These are phyloP conservation scores for Phytophthora pluvialis DNA, from an alignment of 352 stramenopile genomes.

Conservation along the genomic window DNA sequence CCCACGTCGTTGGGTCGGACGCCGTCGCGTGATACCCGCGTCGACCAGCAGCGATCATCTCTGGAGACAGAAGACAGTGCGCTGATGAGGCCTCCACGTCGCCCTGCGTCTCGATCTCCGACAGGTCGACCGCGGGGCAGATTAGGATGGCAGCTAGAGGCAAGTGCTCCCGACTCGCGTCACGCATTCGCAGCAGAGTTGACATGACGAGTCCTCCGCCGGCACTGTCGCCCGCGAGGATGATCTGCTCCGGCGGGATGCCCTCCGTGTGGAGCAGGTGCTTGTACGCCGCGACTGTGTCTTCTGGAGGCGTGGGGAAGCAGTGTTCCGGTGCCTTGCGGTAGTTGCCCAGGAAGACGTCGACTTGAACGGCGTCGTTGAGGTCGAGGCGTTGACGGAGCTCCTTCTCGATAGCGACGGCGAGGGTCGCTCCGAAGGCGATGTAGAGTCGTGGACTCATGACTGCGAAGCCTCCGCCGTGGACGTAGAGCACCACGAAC, in stretches of 20 bases:
- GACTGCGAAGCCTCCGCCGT: conserved; percentile 59
- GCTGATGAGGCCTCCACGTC: conserved; percentile 14
- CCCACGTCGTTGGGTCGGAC: conserved; percentile 34
- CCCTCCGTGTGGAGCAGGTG: conserved; percentile 42
- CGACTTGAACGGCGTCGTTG: conserved; percentile 24
- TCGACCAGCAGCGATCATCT: conserved; percentile 32
- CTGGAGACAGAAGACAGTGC: conserved; percentile 40
- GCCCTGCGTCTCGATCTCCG: conserved; percentile 30
- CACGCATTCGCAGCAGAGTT: conserved; percentile 44
- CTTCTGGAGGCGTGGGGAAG: conserved; percentile 49
- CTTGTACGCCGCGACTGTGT: conserved; percentile 47
- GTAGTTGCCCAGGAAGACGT: conserved; percentile 57
- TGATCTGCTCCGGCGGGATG: conserved; percentile 36
- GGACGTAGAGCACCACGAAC: conserved; percentile 59
- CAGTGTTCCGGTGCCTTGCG: conserved; percentile 51
- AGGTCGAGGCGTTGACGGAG: conserved; percentile 9
- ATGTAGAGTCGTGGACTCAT: conserved; percentile 53
- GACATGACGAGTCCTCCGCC: conserved; percentile 51
- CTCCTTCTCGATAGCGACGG: conserved; percentile 34
- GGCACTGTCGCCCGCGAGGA: conserved; percentile 50
- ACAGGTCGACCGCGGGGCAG: conserved; percentile 56
- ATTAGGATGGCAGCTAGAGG: conserved; percentile 44
- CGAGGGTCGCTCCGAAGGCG: conserved; percentile 34
- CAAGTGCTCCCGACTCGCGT: conserved; percentile 21
- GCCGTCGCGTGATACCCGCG: conserved; percentile 27